Conservation (phyloP, 352 stramenopile species). For the Pythium guiyangense region DNA sequence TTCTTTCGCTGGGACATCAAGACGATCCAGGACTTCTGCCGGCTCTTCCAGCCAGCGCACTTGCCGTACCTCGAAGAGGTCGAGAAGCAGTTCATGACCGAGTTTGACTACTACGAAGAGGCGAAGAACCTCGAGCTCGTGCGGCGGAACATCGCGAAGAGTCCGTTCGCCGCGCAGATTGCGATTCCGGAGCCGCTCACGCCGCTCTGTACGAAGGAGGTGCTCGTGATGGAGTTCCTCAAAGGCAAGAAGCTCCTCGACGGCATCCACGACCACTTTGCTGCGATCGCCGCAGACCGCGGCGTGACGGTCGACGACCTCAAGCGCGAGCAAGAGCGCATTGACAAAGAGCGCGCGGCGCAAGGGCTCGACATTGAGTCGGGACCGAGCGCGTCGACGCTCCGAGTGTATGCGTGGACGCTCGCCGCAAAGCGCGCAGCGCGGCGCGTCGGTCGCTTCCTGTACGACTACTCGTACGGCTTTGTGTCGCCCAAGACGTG, state of each 20-base stretch:
- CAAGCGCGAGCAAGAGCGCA: conserved; percentile 65
- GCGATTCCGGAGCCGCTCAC: conserved; percentile 83
- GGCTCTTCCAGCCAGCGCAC: conserved; percentile 93
- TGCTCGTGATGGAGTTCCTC: conserved; percentile 95
- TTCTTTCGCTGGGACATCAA: conserved; percentile 95
- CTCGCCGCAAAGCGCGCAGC: conserved; percentile 38
- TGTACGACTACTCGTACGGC: conserved; percentile 87
- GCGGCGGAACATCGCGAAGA: conserved; percentile 85
- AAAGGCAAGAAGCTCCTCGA: conserved; percentile 83
- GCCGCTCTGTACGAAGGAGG: conserved; percentile 91
- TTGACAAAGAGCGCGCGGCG: conserved; percentile 58
- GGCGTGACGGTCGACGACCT: conserved; percentile 86
- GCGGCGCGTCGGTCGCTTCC: conserved; percentile 28
- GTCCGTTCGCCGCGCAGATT: conserved; percentile 59
- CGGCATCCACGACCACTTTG: conserved; percentile 89
- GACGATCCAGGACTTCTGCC: conserved; percentile 95
- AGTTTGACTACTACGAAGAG: conserved; percentile 96
- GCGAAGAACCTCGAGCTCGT: conserved; percentile 88
- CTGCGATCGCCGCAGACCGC: conserved; percentile 80
- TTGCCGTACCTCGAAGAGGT: conserved; percentile 93
- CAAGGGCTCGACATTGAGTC: conserved; percentile 70
- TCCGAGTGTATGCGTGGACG: conserved; percentile 47
- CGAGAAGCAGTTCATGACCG: conserved; percentile 97
- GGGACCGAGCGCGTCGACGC: conserved; percentile 49
- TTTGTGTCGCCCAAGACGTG: conserved; percentile 59